Percentiles rank a stretch among this genome's conserved stretches.
Evolutionary conservation across 352 stramenopile genomes (phyloP).

Genomic region (Phytophthora pisi): DNA sequence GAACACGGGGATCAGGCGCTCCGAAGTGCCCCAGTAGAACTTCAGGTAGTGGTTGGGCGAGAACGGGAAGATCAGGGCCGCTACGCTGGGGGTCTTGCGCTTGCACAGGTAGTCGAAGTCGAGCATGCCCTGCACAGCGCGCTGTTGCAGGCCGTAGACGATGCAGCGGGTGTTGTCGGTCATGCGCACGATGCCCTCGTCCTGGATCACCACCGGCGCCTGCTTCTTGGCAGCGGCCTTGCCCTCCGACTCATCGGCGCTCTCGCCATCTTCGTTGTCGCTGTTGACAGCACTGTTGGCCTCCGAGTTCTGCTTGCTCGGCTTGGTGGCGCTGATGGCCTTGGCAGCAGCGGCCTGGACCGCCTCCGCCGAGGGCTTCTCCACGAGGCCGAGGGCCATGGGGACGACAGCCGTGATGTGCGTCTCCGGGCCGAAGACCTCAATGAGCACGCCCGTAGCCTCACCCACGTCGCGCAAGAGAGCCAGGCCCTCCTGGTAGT

Average conservation of each 20-base stretch:
- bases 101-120: constrained; percentile 99
- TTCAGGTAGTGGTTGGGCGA: constrained; percentile 96
- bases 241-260: constrained; percentile 33
- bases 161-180: constrained; percentile 91
- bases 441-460: constrained; percentile 91
- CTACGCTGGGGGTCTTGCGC: constrained; percentile 93
- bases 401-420: constrained; percentile 96
- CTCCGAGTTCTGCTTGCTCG: constrained; percentile 33
- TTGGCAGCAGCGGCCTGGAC: constrained; percentile 25
- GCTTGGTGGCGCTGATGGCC: constrained; percentile 29
- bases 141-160: constrained; percentile 95
- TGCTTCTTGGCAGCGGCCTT: constrained; percentile 42
- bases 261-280: constrained; percentile 41
- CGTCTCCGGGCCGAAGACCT: constrained; percentile 96
- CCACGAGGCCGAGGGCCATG: constrained; percentile 91
- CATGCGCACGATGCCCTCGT: constrained; percentile 88
- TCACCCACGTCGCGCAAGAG: constrained; percentile 93
- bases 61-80: constrained; percentile 95
- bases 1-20: constrained; percentile 94
- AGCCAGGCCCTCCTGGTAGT: constrained; percentile 96
- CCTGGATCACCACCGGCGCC: constrained; percentile 66
- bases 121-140: constrained; percentile 96
- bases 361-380: constrained; percentile 46
- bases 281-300: constrained; percentile 36
- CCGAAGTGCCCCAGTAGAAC: constrained; percentile 97